These are phyloP conservation scores for Polysphondylium violaceum DNA, from an alignment of 78 protist genomes.

Conservation along the genomic window DNA sequence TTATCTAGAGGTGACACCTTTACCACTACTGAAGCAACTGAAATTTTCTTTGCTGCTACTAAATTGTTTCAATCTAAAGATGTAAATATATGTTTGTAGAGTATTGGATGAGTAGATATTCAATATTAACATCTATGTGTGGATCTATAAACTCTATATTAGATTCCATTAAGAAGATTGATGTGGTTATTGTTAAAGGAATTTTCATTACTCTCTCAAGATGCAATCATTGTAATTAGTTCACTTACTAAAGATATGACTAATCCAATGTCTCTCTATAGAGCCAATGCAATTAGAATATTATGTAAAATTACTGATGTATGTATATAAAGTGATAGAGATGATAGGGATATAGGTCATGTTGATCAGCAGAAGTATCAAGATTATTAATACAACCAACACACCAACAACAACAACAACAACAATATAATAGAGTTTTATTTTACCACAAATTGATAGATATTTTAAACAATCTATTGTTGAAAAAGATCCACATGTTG, in stretches of 20 bases:
- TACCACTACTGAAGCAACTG: slow-evolving; percentile 94
- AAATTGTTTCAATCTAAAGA: slow-evolving; percentile 97
- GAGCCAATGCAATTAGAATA: slow-evolving; percentile 97
- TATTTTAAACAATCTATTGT: slow-evolving; percentile 97
- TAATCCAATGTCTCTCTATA: slow-evolving; percentile 86
- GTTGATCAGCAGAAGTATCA: too few relatives aligned
- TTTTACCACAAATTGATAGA: slow-evolving; percentile 95
- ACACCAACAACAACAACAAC: too few relatives aligned
- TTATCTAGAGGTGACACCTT: slow-evolving; percentile 94
- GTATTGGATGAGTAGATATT: too few relatives aligned
- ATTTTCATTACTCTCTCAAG: slow-evolving; percentile 90
- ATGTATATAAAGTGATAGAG: not conserved
- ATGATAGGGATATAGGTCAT: too few relatives aligned
- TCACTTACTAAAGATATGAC: slow-evolving; percentile 94
- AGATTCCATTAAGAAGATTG: slow-evolving; percentile 93
- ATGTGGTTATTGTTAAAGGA: slow-evolving; percentile 95
- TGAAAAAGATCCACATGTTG: slow-evolving; percentile 93
- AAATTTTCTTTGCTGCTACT: slow-evolving; percentile 97
- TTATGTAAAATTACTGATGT: slow-evolving; percentile 94
- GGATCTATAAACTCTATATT: not conserved
- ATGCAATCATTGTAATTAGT: slow-evolving; percentile 93
- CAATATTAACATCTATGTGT: not conserved
- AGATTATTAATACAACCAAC: too few relatives aligned
- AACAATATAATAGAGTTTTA: slow-evolving; percentile 84
- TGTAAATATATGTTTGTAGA: slow-evolving; percentile 56